Base-by-base conservation (phyloP, 306 rosid species). In the Lupinus albus region DNA sequence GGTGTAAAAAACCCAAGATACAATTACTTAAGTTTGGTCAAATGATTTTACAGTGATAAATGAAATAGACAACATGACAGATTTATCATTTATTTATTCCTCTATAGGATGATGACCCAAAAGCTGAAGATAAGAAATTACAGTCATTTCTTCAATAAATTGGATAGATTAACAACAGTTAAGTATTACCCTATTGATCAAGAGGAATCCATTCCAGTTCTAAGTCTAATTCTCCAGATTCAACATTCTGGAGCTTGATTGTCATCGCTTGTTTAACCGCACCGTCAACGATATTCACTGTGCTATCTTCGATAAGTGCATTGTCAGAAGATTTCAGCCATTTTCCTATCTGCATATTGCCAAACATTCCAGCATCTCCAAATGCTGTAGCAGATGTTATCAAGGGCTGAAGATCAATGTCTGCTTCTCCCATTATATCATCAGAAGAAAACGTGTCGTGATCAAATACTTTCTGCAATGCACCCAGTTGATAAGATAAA, bases 381-480 rank as follows among this genome's bases (percentile, higher is more conserved):
- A 88, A 94, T 8, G 97, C 96, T 80, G 84, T 82, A 16, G 97
- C 99, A 13, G 99, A 94, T 39, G 99, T 79, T 83, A 94, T 86
- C 82, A 94, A 45, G 11, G 99, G 89, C 74, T 94, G 99, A 75
- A 94, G 96, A 84, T 94, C 99, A 12, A 94, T 72, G 70, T 90
- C 96, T 4, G 99, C 99, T 56, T 94, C 99, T 72, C 99, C 99
- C 99, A 94, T 94, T 64, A 94, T 94, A 76, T 94, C 99, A 53
- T 94, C 99, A 2, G 99, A 84, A 6, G 99, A 90, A 81, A 94
- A 94, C 3, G 86, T 84, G 80, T 94, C 99, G 1, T 90, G 60
- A 77, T 94, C 99, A 71, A 46, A 94, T 71, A 94, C 99, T 46
- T 69, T 80, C 99, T 94, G 96, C 83, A 81, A 67, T 42, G 12